Evolutionary conservation across 2,329 filamentous ascomycete genomes (phyloP).

Genomic region (Xylaria sp.): DNA sequence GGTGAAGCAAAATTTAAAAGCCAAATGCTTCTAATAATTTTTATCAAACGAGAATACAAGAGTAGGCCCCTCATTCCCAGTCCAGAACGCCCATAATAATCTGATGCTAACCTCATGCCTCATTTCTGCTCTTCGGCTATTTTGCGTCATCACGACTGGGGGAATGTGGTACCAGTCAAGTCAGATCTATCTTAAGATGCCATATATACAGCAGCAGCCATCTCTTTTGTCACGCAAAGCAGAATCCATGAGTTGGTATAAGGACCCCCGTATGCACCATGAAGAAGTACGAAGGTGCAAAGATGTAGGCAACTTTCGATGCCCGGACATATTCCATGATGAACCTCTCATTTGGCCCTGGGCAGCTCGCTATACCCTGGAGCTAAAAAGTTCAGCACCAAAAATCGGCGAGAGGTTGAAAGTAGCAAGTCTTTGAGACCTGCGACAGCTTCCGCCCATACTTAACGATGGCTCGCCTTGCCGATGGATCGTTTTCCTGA

Average conservation of each 20-base stretch:
- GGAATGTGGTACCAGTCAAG: background rate
- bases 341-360: background rate
- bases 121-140: background rate
- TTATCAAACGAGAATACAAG: constrained; percentile 16
- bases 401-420: background rate
- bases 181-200: constrained; percentile 5
- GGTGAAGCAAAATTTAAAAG: background rate
- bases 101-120: constrained; percentile 9
- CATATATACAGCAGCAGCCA: constrained; percentile 18
- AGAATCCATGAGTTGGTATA: background rate
- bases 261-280: background rate
- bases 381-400: background rate
- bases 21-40: constrained; percentile 11
- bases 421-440: background rate
- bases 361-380: background rate
- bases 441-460: background rate
- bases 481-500: constrained; percentile 94
- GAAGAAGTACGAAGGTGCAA: background rate
- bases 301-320: background rate
- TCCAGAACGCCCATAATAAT: constrained; percentile 29
- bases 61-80: background rate
- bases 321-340: too few relatives aligned
- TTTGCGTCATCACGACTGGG: background rate
- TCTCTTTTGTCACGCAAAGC: background rate
- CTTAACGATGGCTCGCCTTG: constrained; percentile 80